Evolutionary conservation across 306 rosid species (phyloP).

Genomic region (Glycine latifolia): DNA sequence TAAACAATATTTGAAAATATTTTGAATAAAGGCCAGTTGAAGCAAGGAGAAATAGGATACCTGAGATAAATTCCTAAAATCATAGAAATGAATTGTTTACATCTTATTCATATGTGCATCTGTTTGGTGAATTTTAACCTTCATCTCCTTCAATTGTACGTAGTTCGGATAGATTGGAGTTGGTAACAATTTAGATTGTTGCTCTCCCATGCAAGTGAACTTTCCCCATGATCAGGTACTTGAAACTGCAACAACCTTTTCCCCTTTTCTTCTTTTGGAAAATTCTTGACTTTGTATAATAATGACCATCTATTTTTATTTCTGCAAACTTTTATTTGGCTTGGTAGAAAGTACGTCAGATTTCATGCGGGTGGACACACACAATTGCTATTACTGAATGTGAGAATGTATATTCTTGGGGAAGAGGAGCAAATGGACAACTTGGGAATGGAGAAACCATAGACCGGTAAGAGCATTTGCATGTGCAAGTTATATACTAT

Average conservation of each 20-base stretch:
- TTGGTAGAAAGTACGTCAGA: constrained; percentile 73
- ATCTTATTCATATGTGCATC: neutral
- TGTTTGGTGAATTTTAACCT: constrained; percentile 21
- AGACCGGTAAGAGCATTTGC: constrained; percentile 65
- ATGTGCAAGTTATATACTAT: too few relatives aligned
- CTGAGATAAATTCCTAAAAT: neutral
- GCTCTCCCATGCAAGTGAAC: constrained; percentile 70
- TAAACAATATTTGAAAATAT: neutral
- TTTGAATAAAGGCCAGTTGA: neutral
- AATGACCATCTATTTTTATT: neutral
- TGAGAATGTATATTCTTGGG: constrained; percentile 91
- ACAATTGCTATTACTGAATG: constrained; percentile 78
- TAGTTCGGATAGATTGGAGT: constrained; percentile 95
- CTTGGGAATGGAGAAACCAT: constrained; percentile 86
- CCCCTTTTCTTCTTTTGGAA: constrained; percentile 6
- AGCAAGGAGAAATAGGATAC: neutral
- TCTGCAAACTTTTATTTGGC: constrained; percentile 39
- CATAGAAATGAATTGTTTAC: neutral
- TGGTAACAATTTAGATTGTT: constrained; percentile 78
- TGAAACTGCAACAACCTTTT: constrained; percentile 36
- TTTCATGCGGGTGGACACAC: constrained; percentile 96
- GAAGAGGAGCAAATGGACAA: constrained; percentile 98
- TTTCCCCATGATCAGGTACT: constrained; percentile 77
- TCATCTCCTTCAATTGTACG: constrained; percentile 50
- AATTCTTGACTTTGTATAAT: neutral